A percentile compares a stretch with the other conserved stretches of the same genome.
phyloP scores from a whole-genome alignment of 768 basidiomycete species.

The Russula brevipes region DNA sequence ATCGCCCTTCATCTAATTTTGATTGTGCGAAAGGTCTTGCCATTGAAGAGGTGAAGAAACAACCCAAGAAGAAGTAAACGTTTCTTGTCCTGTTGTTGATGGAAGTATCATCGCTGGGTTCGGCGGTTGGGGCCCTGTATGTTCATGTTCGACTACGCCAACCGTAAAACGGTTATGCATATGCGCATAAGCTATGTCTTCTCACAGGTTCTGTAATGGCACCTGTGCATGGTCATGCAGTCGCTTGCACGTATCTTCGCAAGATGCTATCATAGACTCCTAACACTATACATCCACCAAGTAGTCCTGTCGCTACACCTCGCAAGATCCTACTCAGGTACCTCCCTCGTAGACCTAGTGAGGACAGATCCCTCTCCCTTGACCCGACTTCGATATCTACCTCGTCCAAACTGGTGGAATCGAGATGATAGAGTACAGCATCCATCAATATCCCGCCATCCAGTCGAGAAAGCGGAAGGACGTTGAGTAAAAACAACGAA shows the following conservation, averaged over 20 bases:
- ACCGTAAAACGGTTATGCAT: conserved; percentile 15
- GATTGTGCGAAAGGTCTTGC: conserved; percentile 49
- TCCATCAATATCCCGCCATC: conserved; percentile 64
- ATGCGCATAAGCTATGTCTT: conserved; percentile 3
- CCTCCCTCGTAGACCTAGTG: neutral
- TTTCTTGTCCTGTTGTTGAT: conserved; percentile 6
- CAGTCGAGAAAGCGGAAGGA: conserved; percentile 64
- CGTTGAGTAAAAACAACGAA: conserved; percentile 78
- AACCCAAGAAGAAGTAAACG: conserved; percentile 61
- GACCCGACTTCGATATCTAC: conserved; percentile 17
- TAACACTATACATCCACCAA: conserved; percentile 16
- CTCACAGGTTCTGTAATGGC: neutral
- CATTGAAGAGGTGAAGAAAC: conserved; percentile 66
- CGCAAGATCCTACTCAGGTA: conserved; percentile 15
- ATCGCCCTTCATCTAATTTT: neutral
- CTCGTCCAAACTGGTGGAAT: neutral
- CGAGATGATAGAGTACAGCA: conserved; percentile 26
- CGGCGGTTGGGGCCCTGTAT: conserved; percentile 1
- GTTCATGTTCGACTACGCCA: conserved; percentile 6
- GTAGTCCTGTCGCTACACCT: conserved; percentile 1
- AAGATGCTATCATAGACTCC: conserved; percentile 5
- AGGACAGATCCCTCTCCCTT: neutral
- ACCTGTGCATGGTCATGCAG: conserved; percentile 4
- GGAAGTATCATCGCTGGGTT: neutral
- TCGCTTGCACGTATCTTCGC: conserved; percentile 6